Evolutionary conservation across 2,329 filamentous ascomycete species (phyloP), one percentile per base, ranked within the genome.

Genomic region (Fusarium proliferatum): DNA sequence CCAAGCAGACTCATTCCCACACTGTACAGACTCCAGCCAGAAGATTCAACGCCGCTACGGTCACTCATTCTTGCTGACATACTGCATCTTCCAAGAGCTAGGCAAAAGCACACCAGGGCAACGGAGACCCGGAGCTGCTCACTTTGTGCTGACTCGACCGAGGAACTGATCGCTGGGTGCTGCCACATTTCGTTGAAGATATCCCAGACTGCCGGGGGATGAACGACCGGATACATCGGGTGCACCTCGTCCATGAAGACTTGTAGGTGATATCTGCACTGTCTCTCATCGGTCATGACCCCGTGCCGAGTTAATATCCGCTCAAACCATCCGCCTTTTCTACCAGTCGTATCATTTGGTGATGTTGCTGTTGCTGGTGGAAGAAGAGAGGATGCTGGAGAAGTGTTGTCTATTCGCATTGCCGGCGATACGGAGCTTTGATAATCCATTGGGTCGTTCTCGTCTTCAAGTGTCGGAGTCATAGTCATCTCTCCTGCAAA

Each of bases 401-500:
- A 53, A 21, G 60, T 46, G 26, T 64, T 45, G 5, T 65, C 61
- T 23, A 36, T n/a, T 4, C 26, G 49, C 34, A 69, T 43, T 19
- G 30, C 66, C 3, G 68, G 55, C 17, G 67, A 48, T 38, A 26
- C n/a, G 23, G 51, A 57, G 23, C 53, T 55, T 11, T 41, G 26
- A 10, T 19, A 36, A 21, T 71, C 55, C 17, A 55, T 19, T 16
- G 10, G 30, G 4, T 71, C 69, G 21, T 48, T 56, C 3, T 61
- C 69, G 39, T 72, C 63, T 28, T 67, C 61, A 17, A 74, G 65
- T 15, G 51, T 49, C 9, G 71, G 71, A 21, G 58, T 65, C 43
- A 74, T 74, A 5, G 71, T 57, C 30, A 73, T 67, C 33, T 74
- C 71, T 26, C 71, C 71, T 2, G 71, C 71, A 46, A 74, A 74